phyloP scores from a whole-genome alignment of 2,329 filamentous ascomycete species.

The Nemania abortiva region DNA sequence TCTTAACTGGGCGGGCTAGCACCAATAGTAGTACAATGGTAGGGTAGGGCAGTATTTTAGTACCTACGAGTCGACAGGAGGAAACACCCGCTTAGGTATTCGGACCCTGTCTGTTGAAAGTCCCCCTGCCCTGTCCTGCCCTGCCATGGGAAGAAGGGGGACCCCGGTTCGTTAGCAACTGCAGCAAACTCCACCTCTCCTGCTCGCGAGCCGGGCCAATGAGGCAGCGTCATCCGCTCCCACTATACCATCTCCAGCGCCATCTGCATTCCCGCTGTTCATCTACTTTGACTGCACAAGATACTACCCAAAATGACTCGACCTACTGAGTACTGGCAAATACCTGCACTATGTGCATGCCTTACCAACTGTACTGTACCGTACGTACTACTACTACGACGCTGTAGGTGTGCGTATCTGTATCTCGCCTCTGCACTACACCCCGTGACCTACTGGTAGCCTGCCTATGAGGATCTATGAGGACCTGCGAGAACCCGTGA shows the following conservation, averaged over 20 bases:
- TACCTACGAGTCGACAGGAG: no score
- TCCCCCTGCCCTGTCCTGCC: neutral
- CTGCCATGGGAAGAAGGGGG: neutral
- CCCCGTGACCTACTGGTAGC: slow-evolving; percentile 21
- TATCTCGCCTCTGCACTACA: slow-evolving; percentile 11
- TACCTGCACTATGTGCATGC: no score
- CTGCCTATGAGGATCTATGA: neutral
- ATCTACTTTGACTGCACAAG: neutral
- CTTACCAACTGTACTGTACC: no score
- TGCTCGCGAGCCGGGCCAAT: slow-evolving; percentile 22
- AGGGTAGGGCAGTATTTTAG: no score
- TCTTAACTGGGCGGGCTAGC: neutral
- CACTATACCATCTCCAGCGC: slow-evolving; percentile 25
- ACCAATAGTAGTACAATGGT: neutral
- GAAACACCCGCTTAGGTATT: neutral
- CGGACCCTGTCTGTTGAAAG: neutral
- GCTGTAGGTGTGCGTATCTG: neutral
- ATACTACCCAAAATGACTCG: no score
- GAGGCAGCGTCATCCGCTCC: neutral
- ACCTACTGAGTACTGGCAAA: no score
- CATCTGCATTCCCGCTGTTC: slow-evolving; percentile 28
- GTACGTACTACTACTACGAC: neutral
- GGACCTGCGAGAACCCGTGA: no score
- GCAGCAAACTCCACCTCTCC: slow-evolving; percentile 20
- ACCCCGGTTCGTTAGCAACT: slow-evolving; percentile 13